phyloP scores from a whole-genome alignment of 768 basidiomycete species.

The Boletus barrowsii region DNA sequence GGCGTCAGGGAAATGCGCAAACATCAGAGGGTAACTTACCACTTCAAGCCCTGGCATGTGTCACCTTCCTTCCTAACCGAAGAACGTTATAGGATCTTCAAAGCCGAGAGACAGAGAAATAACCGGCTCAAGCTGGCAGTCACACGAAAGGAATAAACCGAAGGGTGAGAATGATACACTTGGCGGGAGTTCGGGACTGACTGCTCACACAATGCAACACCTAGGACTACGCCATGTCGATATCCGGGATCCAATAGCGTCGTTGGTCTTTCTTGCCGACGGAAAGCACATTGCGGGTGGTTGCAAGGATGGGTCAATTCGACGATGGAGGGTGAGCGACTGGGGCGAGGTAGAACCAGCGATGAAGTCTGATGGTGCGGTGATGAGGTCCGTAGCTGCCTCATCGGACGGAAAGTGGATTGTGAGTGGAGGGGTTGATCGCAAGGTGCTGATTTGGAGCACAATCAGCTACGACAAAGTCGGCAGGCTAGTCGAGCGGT shows the following conservation, averaged over 20 bases:
- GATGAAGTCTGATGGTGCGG: not conserved
- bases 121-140: not conserved
- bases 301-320: constrained; percentile 6
- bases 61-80: not conserved
- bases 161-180: not conserved
- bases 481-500: not conserved
- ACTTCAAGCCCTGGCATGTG: too few species aligned
- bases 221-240: not conserved
- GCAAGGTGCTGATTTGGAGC: constrained; percentile 5
- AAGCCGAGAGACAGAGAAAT: not conserved
- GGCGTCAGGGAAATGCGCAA: not conserved
- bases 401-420: constrained; percentile 11
- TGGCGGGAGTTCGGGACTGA: too few species aligned
- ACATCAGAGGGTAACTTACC: not conserved
- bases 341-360: not conserved
- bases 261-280: constrained; percentile 6
- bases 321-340: constrained; percentile 3
- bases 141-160: not conserved
- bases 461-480: not conserved
- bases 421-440: constrained; percentile 1
- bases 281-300: constrained; percentile 5
- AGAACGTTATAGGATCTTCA: not conserved
- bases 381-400: not conserved
- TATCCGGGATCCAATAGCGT: not conserved
- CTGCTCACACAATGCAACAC: not conserved